phyloP scores from a whole-genome alignment of 768 basidiomycete genomes.

The Candolleomyces aberdarensis region DNA sequence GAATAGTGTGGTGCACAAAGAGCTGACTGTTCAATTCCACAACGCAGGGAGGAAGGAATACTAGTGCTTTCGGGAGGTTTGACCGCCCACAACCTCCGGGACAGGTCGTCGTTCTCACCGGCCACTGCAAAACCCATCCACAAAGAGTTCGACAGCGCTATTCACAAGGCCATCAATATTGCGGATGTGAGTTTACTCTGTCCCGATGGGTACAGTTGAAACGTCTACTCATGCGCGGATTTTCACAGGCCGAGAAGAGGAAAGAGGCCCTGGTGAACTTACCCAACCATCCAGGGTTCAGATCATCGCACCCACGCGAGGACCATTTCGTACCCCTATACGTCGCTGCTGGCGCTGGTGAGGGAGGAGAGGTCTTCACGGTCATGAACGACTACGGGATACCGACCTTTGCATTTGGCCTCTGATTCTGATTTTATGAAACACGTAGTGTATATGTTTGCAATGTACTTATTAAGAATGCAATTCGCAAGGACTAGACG shows the following conservation, averaged over 20 bases:
- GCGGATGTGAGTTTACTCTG: slow-evolving; percentile 40
- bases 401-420: slow-evolving; percentile 65
- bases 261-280: slow-evolving; percentile 55
- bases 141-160: slow-evolving; percentile 57
- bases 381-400: slow-evolving; percentile 54
- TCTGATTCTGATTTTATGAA: slow-evolving; percentile 31
- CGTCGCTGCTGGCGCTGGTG: slow-evolving; percentile 72
- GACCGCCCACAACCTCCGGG: slow-evolving; percentile 63
- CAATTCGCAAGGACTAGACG: not conserved
- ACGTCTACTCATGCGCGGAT: not conserved
- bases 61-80: slow-evolving; percentile 71
- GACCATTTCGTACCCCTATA: slow-evolving; percentile 84
- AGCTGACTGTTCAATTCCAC: not conserved
- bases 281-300: slow-evolving; percentile 58
- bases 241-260: slow-evolving; percentile 43
- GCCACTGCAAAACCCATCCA: slow-evolving; percentile 43
- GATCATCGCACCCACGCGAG: slow-evolving; percentile 66
- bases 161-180: slow-evolving; percentile 50
- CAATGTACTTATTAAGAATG: not conserved
- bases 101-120: slow-evolving; percentile 48
- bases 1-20: not conserved
- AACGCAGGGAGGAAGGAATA: slow-evolving; percentile 56
- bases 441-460: not conserved
- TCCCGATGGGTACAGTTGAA: not conserved
- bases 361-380: slow-evolving; percentile 46